Percentiles rank a stretch among this genome's conserved stretches.
Conservation (phyloP, 768 basidiomycete genomes). For the Cystofilobasidium capitatum region DNA sequence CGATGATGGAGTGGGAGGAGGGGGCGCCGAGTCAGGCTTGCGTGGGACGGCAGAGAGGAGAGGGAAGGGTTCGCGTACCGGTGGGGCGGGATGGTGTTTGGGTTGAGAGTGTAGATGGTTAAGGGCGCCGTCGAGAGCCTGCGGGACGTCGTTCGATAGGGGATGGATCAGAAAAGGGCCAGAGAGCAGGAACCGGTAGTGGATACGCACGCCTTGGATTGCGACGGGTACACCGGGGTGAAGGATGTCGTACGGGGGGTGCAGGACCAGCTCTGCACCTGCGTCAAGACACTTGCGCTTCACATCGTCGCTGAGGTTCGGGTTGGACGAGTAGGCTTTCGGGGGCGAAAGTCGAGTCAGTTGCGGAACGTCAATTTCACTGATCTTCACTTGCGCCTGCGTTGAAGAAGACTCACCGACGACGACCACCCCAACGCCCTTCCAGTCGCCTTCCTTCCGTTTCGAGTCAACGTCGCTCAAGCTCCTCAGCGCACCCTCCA, state of each 20-base stretch:
- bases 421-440: constrained; percentile 7
- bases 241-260: constrained; percentile 3
- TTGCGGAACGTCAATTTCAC: too few species aligned
- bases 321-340: constrained; percentile 10
- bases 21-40: neutral
- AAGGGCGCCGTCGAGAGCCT: neutral
- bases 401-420: constrained; percentile 2
- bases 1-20: neutral
- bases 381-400: too few species aligned
- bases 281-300: constrained; percentile 3
- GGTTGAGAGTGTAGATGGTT: neutral
- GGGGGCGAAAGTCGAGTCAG: too few species aligned
- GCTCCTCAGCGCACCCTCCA: constrained; percentile 1
- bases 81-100: neutral
- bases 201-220: neutral
- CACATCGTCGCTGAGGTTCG: neutral
- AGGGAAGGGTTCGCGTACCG: neutral
- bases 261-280: constrained; percentile 9
- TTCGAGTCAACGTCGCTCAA: neutral
- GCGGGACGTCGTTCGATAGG: neutral
- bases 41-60: neutral
- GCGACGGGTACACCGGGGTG: neutral
- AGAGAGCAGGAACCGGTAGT: neutral
- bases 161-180: neutral
- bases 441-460: neutral